phyloP scores from a whole-genome alignment of 169 alveolate genomes.

The Neospora caninum region DNA sequence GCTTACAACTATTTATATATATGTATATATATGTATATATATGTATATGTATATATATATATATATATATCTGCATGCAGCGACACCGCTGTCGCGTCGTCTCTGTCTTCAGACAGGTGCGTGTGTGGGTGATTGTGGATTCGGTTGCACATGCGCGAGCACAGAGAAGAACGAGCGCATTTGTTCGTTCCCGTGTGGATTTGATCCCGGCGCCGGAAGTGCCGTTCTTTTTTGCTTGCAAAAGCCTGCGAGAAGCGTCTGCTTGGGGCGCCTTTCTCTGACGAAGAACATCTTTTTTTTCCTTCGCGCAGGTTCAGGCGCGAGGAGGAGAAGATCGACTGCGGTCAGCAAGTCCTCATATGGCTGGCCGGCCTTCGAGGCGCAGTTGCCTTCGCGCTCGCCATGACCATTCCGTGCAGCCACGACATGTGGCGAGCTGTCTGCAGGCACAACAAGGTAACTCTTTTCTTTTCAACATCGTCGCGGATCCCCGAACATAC shows the following conservation, averaged over 20 bases:
- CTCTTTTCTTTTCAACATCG: not conserved
- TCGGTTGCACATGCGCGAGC: not conserved
- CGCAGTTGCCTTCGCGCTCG: slow-evolving; percentile 56
- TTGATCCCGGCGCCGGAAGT: no score
- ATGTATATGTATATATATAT: not conserved
- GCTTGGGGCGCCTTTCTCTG: not conserved
- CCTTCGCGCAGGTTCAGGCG: not conserved
- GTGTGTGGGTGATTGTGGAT: no score
- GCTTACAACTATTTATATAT: not conserved
- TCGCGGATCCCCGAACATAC: not conserved
- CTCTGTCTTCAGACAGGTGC: not conserved
- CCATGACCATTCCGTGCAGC: slow-evolving; percentile 51
- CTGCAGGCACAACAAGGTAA: slow-evolving; percentile 39
- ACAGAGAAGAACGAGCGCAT: not conserved
- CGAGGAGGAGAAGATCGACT: slow-evolving; percentile 19
- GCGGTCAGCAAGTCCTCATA: slow-evolving; percentile 35
- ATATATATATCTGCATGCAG: not conserved
- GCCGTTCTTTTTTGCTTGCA: no score
- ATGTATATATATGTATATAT: not conserved
- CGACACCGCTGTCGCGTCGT: not conserved
- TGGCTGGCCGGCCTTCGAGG: slow-evolving; percentile 54
- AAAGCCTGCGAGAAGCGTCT: no score
- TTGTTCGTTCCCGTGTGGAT: no score
- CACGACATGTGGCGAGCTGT: not conserved
- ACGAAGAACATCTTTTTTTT: not conserved